phyloP scores from a whole-genome alignment of 306 rosid genomes.

The Glycine soja region DNA sequence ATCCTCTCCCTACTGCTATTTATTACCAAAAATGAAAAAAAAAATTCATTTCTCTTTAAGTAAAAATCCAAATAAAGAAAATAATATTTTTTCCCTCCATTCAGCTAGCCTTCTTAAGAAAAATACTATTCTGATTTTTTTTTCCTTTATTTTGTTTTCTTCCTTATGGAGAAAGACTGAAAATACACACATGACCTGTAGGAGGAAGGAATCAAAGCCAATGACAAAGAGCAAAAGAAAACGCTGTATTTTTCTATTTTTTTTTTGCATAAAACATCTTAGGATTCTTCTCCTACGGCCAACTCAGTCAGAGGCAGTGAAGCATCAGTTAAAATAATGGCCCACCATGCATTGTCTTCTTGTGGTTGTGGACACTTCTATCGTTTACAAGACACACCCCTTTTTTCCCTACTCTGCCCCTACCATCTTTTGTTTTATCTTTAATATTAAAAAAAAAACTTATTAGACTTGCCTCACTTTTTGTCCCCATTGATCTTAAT shows the following conservation, averaged over 20 bases:
- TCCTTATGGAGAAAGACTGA: not conserved
- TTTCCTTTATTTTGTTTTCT: not conserved
- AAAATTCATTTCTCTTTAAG: not conserved
- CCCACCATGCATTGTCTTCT: conserved; percentile 46
- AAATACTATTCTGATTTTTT: not conserved
- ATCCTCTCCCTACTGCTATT: not conserved
- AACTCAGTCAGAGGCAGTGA: conserved; percentile 43
- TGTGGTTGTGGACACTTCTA: conserved; percentile 26
- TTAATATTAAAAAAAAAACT: not conserved
- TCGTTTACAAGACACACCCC: conserved; percentile 29
- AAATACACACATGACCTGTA: not conserved
- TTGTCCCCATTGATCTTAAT: not conserved
- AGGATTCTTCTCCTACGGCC: conserved; percentile 55
- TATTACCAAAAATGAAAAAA: not conserved
- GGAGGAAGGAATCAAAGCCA: conserved; percentile 25
- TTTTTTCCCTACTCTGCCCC: conserved; percentile 30
- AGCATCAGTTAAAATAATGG: conserved; percentile 45
- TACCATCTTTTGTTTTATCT: conserved; percentile 40
- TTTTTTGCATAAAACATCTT: conserved; percentile 45
- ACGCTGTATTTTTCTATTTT: conserved; percentile 29
- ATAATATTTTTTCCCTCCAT: not conserved
- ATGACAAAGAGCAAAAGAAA: conserved; percentile 36
- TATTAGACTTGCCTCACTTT: not conserved
- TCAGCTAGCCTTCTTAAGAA: not conserved
- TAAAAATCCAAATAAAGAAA: not conserved